Conservation (phyloP, 2,329 filamentous ascomycete genomes). For the Pseudonectria buxi region DNA sequence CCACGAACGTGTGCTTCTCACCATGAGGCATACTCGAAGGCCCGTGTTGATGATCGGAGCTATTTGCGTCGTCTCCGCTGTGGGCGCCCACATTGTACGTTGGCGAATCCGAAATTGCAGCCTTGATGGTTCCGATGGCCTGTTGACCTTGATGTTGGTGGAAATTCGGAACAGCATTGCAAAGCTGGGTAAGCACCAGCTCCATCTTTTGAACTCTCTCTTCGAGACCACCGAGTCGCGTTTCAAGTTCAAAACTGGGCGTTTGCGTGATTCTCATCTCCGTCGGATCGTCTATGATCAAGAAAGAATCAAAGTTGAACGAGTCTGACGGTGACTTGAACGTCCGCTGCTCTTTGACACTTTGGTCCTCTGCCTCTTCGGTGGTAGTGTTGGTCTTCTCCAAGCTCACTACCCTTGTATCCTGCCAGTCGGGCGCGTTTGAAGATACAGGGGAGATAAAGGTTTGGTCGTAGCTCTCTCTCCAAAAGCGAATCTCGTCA, state of each 20-base stretch:
- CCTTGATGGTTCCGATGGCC: not conserved
- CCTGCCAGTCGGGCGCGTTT: conserved; percentile 32
- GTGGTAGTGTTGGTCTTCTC: conserved; percentile 19
- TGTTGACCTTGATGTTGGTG: conserved; percentile 25
- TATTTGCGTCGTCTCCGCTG: too few species aligned
- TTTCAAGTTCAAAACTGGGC: conserved; percentile 48
- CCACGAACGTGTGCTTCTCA: conserved; percentile 39
- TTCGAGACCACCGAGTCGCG: conserved; percentile 46
- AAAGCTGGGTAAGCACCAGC: conserved; percentile 43
- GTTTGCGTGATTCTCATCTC: conserved; percentile 54
- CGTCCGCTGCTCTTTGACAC: conserved; percentile 3
- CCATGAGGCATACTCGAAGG: conserved; percentile 32
- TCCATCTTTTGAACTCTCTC: conserved; percentile 46
- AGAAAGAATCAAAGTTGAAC: conserved; percentile 47
- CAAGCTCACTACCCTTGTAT: conserved; percentile 19
- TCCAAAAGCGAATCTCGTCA: conserved; percentile 59
- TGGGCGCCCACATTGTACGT: too few species aligned
- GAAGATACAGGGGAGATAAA: conserved; percentile 48
- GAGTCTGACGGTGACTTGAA: conserved; percentile 40
- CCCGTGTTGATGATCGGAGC: too few species aligned
- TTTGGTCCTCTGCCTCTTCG: conserved; percentile 25
- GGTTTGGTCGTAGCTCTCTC: conserved; percentile 50
- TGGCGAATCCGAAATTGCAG: too few species aligned
- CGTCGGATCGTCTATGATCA: conserved; percentile 38
- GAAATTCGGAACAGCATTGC: conserved; percentile 38